Base-by-base conservation (phyloP, 1,284 basidiomycete genomes). In the Leccinum fuscescens region DNA sequence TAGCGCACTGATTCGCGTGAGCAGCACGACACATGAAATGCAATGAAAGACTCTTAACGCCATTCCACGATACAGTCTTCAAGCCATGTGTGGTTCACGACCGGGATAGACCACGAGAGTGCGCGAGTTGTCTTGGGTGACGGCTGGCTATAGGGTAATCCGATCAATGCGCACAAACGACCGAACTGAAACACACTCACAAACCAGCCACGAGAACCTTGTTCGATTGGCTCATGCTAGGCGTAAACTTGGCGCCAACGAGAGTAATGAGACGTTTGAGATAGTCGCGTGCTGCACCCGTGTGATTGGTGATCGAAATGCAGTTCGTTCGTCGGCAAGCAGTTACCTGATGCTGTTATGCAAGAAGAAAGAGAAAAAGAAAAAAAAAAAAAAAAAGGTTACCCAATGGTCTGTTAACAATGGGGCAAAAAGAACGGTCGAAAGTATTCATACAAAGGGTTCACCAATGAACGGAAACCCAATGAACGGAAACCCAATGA, bases 21-120 rank as follows among this genome's bases (percentile, higher is more conserved):
- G 49, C 6, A 44, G 2, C 42, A 56, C 8, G 1, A 44, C 8
- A 48, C 2, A n/a, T 22, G 14, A 9, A 12, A 11, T 24, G 6
- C 1, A 24, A 39, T 3, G 3, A 22, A 7, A 31, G 7, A 15
- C 2, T 46, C 68, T 54, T 46, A 72, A 72, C 63, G 79, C 93
- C 93, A 95, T 54, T 86, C 81, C 17, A 85, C 74, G 67, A 94
- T 92, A 72, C 91, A 95, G 64, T 93, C 91, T 71, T 96, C 94
- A 6, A 96, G 80, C 91, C 93, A 96, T 0, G 83, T 80, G 67
- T 96, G 94, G 66, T 94, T 95, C 12, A 96, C 89, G 60, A 95
- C 79, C 0, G 92, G 89, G 61, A 96, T 90, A 1, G 83, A 84
- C 94, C 94, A 96, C 0, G 85, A 79, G 8, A 79, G 77, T 0